These are phyloP conservation scores for Yamadazyma paraphyllophila DNA, from an alignment of 805 yeast genomes.

Conservation along the genomic window DNA sequence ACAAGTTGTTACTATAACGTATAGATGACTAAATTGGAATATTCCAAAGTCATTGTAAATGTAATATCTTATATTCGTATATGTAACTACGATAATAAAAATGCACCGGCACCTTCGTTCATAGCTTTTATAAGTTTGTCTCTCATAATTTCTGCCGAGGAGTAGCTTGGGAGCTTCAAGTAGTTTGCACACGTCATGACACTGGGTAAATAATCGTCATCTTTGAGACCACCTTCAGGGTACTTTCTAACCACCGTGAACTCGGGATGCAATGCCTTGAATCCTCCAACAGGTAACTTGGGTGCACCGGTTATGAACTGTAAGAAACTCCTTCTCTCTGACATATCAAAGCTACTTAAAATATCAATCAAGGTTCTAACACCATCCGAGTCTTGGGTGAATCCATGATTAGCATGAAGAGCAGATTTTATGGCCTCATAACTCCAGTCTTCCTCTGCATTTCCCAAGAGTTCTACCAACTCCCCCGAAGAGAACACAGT, in stretches of 20 bases:
- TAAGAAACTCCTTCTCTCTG: constrained; percentile 68
- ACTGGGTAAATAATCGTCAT: constrained; percentile 87
- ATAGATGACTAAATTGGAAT: too few species aligned
- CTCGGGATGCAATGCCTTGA: constrained; percentile 74
- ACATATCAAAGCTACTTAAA: constrained; percentile 50
- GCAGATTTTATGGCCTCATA: constrained; percentile 54
- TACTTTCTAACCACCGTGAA: constrained; percentile 84
- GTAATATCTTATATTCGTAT: neutral
- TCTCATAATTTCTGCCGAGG: constrained; percentile 58
- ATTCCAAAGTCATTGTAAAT: too few species aligned
- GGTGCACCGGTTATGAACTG: constrained; percentile 95
- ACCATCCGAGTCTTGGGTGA: constrained; percentile 62
- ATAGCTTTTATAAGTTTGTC: constrained; percentile 66
- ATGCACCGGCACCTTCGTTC: constrained; percentile 85
- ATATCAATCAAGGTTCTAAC: constrained; percentile 61
- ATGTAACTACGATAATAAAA: constrained; percentile 43
- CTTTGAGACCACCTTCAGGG: constrained; percentile 63
- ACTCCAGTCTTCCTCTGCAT: constrained; percentile 85
- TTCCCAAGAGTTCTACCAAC: constrained; percentile 68
- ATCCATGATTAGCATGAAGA: constrained; percentile 89
- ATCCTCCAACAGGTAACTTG: constrained; percentile 90
- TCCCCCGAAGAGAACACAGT: constrained; percentile 74
- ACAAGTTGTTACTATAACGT: too few species aligned
- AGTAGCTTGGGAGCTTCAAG: constrained; percentile 82
- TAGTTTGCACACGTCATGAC: constrained; percentile 99